A percentile compares a stretch with the other conserved stretches of the same genome.
These are phyloP conservation scores for Phytopythium oedochilum DNA, from an alignment of 352 stramenopile species.

Conservation along the genomic window DNA sequence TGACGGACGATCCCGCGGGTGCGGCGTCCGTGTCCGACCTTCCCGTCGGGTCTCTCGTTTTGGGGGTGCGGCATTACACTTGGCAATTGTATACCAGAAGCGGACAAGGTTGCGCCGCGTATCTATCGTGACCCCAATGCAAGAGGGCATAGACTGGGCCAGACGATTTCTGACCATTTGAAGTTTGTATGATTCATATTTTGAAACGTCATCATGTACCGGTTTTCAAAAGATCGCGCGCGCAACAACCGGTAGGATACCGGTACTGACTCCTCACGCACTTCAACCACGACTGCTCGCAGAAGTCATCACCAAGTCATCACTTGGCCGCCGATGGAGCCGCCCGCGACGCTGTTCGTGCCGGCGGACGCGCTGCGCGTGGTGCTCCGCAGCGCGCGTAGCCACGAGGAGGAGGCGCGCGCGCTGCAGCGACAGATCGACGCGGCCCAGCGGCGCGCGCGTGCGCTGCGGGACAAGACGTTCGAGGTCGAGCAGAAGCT, in stretches of 20 bases:
- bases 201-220: too few species aligned
- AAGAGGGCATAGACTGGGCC: background rate
- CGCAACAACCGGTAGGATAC: too few species aligned
- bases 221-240: background rate
- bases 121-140: too few species aligned
- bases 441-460: slow-evolving; percentile 28
- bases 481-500: slow-evolving; percentile 41
- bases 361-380: slow-evolving; percentile 32
- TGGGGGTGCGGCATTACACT: too few species aligned
- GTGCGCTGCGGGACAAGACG: slow-evolving; percentile 30
- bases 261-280: too few species aligned
- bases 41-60: background rate
- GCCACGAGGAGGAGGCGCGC: slow-evolving; percentile 33
- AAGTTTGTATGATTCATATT: background rate
- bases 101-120: too few species aligned
- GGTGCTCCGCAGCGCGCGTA: slow-evolving; percentile 27
- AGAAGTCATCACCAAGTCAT: background rate
- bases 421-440: slow-evolving; percentile 27
- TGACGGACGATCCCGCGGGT: slow-evolving; percentile 17
- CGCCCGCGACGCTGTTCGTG: slow-evolving; percentile 28
- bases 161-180: background rate
- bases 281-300: too few species aligned
- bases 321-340: background rate
- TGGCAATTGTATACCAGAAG: too few species aligned
- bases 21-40: too few species aligned